These are phyloP conservation scores for Mallotus repandus DNA, from an alignment of 441 rosid species.

Conservation along the genomic window DNA sequence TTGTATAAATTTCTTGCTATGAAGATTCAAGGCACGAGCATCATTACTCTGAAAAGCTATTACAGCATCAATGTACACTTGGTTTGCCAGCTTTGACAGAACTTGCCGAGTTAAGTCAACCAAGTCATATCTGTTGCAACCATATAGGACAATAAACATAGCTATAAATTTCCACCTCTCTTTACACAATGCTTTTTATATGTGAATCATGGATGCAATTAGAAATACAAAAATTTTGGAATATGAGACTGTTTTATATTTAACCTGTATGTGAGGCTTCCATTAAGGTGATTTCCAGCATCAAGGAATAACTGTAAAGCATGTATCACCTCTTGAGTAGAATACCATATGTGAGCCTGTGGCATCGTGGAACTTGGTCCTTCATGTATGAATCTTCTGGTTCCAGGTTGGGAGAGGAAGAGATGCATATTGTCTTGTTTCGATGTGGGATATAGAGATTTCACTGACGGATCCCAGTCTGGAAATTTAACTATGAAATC, in stretches of 20 bases:
- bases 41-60: constrained; percentile 61
- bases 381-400: constrained; percentile 60
- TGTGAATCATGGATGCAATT: neutral
- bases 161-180: neutral
- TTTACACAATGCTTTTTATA: neutral
- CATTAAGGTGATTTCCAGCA: constrained; percentile 60
- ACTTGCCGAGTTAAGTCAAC: constrained; percentile 94
- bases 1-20: constrained; percentile 56
- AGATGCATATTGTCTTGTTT: constrained; percentile 35
- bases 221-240: neutral
- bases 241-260: neutral
- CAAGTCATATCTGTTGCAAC: constrained; percentile 74
- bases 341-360: constrained; percentile 88
- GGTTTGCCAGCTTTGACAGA: constrained; percentile 84
- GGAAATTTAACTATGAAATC: constrained; percentile 94
- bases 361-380: constrained; percentile 52
- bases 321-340: constrained; percentile 51
- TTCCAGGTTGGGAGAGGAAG: constrained; percentile 30
- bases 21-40: constrained; percentile 41
- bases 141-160: neutral
- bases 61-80: constrained; percentile 68
- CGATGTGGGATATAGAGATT: constrained; percentile 27
- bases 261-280: constrained; percentile 84
- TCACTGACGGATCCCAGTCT: constrained; percentile 77
- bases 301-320: constrained; percentile 71